Evolutionary conservation across 768 basidiomycete genomes (phyloP), one percentile per base, ranked within the genome.

Genomic region (Psilocybe cyanescens): DNA sequence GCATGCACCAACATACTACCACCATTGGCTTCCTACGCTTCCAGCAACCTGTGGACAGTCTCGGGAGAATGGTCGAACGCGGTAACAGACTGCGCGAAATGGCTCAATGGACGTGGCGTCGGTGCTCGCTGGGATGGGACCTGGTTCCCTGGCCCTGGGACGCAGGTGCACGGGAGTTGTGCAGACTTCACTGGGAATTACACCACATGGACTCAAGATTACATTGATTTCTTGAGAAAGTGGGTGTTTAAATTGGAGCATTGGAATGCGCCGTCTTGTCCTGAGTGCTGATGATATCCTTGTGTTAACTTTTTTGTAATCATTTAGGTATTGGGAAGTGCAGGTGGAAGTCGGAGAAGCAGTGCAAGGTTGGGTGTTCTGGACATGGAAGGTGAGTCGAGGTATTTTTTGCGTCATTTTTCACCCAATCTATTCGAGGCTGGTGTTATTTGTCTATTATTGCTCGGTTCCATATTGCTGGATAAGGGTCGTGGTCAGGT

Each of bases 41-140:
- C 77, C 4, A 72, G 76, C 8, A 87, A 88, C 63, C 76, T 93
- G 33, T 53, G 87, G 87, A 92, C 90, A 2, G 77, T 92, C 31
- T 79, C 88, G 11, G 92, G 92, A 24, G 93, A 95, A 78, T 95
- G 90, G 87, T 90, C 90, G 16, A 86, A 81, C 24, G 86, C 90
- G 0, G 74, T 81, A 6, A 92, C 90, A 0, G 91, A 92, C 70
- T 94, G 92, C 67, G 88, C 92, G 0, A 74, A 74, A 66, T 94
- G 89, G 89, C 78, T 95, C 7, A 94, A 94, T 69, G 93, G 93
- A 0, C 81, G 90, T 44, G 87, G 86, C 19, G 77, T 83, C 39
- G 91, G 91, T 11, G 76, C 88, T 0, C 81, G 88, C 16, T 92
- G 89, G 87, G 89, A 93, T 60, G 83, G 82, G 11, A 84, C 83